These are phyloP conservation scores for Claviceps sp. DNA, from an alignment of 2,329 filamentous ascomycete genomes.

Conservation along the genomic window DNA sequence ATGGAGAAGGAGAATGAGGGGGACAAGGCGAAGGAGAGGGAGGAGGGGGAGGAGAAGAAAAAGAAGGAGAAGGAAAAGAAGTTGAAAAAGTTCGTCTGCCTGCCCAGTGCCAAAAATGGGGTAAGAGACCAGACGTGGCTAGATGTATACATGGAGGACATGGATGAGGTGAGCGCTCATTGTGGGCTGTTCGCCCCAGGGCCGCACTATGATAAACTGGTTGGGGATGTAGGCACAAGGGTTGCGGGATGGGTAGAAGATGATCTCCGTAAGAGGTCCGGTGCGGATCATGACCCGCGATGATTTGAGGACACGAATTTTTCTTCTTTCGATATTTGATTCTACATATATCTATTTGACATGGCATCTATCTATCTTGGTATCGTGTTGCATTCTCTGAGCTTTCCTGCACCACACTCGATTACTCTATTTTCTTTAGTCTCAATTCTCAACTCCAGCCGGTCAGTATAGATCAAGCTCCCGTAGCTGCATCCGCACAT, in stretches of 20 bases:
- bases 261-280: constrained; percentile 33
- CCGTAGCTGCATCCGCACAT: constrained; percentile 16
- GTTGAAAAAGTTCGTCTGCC: constrained; percentile 63
- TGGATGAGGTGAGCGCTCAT: constrained; percentile 78
- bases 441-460: neutral
- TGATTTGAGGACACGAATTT: neutral
- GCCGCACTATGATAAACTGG: constrained; percentile 59
- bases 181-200: constrained; percentile 67
- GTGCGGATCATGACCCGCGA: constrained; percentile 12
- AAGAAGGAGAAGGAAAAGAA: constrained; percentile 10
- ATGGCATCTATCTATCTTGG: too few relatives aligned
- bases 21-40: constrained; percentile 4
- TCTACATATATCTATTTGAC: too few relatives aligned
- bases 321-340: too few relatives aligned
- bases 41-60: constrained; percentile 14
- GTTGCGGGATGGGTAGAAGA: constrained; percentile 59
- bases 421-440: too few relatives aligned
- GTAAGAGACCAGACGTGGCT: constrained; percentile 60
- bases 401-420: too few relatives aligned
- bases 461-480: constrained; percentile 21
- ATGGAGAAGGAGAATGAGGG: constrained; percentile 9
- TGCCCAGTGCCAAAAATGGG: constrained; percentile 44
- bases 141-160: constrained; percentile 63
- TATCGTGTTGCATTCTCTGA: too few relatives aligned
- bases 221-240: constrained; percentile 57